These are phyloP conservation scores for Trichoderma asperellum DNA, from an alignment of 2,329 filamentous ascomycete species.

Conservation along the genomic window DNA sequence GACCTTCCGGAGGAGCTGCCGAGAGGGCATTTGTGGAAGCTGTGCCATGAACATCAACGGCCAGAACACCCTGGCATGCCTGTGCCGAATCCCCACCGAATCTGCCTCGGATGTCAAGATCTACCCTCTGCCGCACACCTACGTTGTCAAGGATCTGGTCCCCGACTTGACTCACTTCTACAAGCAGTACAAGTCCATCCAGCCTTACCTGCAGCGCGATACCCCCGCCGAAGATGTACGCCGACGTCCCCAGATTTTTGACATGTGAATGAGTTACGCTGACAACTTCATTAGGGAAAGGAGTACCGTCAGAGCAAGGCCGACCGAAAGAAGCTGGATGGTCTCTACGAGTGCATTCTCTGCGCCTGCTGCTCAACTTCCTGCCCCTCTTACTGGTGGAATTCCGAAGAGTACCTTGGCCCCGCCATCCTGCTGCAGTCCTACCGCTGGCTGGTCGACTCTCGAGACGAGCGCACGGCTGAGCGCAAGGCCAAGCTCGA, in stretches of 20 bases:
- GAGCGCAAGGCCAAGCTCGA: slow-evolving; percentile 91
- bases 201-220: slow-evolving; percentile 94
- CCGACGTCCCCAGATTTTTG: slow-evolving; percentile 33
- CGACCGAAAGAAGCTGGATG: slow-evolving; percentile 95
- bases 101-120: slow-evolving; percentile 82
- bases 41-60: slow-evolving; percentile 99
- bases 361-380: slow-evolving; percentile 99
- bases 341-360: slow-evolving; percentile 98
- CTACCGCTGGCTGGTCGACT: slow-evolving; percentile 96
- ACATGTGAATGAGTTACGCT: slow-evolving; percentile 17
- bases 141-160: slow-evolving; percentile 98
- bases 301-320: slow-evolving; percentile 90
- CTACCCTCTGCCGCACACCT: slow-evolving; percentile 97
- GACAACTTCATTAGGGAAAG: slow-evolving; percentile 65
- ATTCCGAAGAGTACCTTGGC: slow-evolving; percentile 96
- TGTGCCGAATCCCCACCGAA: slow-evolving; percentile 94
- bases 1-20: slow-evolving; percentile 93
- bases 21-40: slow-evolving; percentile 97
- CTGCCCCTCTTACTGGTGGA: slow-evolving; percentile 99
- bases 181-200: slow-evolving; percentile 99
- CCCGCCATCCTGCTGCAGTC: slow-evolving; percentile 96
- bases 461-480: slow-evolving; percentile 84
- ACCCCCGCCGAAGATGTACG: slow-evolving; percentile 82
- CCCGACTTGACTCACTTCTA: slow-evolving; percentile 98
- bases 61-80: slow-evolving; percentile 94